Base-by-base conservation (phyloP, 2,329 filamentous ascomycete species). In the Colletotrichum karsti region DNA sequence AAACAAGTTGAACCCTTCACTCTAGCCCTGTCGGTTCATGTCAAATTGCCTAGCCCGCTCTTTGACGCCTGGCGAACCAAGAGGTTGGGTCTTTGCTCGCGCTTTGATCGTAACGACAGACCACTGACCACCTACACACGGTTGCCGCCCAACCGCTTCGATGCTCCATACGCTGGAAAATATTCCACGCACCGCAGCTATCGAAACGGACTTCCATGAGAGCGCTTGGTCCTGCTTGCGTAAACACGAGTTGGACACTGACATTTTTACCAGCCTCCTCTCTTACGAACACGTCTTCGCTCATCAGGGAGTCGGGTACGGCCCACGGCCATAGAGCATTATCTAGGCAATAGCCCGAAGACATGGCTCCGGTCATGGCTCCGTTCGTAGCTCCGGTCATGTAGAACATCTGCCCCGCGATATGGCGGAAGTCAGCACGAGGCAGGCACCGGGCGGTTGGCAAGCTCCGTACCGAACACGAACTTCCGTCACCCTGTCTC, bases 41-140 rank as follows among this genome's bases (percentile, higher is more conserved):
- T 65, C 56, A 65, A 65, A 7, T 10, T 28, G 15, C 26, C 22
- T 22, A 56, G 48, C n/a, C 18, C 30, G n/a, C 26, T 42, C 63
- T 63, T 53, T 56, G 63, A 53, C 51, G 18, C 41, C 12, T 41
- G 41, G 26, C 26, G 42, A 51, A 20, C 30, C 57, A 39, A 30
- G n/a, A 15, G 26, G 50, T 33, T 37, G 42, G 62, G 30, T 46
- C 50, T 63, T 26, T 35, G 35, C 54, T 18, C 13, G 13, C 51
- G 64, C 59, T 63, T 51, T 57, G 64, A 50, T 57, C 50, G 26
- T 41, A 28, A 28, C 26, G 55, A n/a, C 30, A 28, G 42, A 46
- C 42, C 26, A 55, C 48, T 9, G 12, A 18, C 12, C 18, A 3
- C 3, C 18, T 13, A 15, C 13, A 15, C 7, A n/a, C 30, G 12